Conservation (phyloP, 768 basidiomycete genomes). For the Roridomyces roridus region DNA sequence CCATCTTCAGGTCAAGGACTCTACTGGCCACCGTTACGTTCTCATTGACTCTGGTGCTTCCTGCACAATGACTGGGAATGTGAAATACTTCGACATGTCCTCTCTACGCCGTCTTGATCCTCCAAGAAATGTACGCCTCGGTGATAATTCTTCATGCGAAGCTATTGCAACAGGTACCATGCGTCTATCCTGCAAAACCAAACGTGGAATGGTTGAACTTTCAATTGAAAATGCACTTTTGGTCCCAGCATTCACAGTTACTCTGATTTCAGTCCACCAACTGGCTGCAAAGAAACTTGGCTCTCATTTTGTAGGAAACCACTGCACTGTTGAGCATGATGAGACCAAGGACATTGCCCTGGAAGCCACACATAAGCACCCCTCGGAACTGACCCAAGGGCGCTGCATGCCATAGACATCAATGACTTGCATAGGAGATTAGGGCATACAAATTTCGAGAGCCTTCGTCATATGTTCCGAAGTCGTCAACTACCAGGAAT, state of each 20-base stretch:
- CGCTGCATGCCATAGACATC: constrained; percentile 14
- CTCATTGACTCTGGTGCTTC: too few relatives aligned
- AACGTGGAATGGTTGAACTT: neutral
- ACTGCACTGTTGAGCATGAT: constrained; percentile 1
- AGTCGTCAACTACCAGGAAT: constrained; percentile 13
- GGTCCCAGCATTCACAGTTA: constrained; percentile 15
- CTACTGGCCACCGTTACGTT: too few relatives aligned
- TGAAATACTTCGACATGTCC: too few relatives aligned
- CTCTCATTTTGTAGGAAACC: constrained; percentile 3
- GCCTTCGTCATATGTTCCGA: constrained; percentile 15
- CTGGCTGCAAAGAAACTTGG: constrained; percentile 4
- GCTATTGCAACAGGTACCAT: constrained; percentile 13
- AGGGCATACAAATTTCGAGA: constrained; percentile 15
- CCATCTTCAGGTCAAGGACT: too few relatives aligned
- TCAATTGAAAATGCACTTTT: constrained; percentile 1
- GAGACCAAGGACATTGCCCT: neutral
- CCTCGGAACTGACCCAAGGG: neutral
- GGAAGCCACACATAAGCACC: neutral
- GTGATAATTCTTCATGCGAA: constrained; percentile 17
- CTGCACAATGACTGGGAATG: too few relatives aligned
- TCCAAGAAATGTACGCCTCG: too few relatives aligned
- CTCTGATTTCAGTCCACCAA: constrained; percentile 15
- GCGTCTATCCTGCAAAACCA: neutral
- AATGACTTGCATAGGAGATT: constrained; percentile 21
- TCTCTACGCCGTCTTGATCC: too few relatives aligned